Evolutionary conservation across 2,329 filamentous ascomycete species (phyloP), one percentile per base, ranked within the genome.

Genomic region (Fusarium armeniacum): DNA sequence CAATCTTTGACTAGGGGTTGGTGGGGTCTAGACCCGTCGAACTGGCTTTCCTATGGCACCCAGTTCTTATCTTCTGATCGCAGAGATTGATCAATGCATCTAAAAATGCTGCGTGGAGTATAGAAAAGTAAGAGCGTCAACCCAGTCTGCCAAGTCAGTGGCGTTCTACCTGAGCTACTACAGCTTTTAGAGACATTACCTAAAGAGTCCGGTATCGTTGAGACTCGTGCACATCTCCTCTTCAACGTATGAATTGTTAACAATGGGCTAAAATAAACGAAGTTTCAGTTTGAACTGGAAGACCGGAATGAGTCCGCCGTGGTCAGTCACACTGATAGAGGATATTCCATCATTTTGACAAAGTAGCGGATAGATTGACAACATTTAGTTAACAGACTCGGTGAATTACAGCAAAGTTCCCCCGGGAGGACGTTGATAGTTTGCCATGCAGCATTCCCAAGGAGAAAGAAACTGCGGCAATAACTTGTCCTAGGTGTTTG

Each of bases 341-440:
- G n/a, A 20, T 8, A 40, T 6, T 13, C 2, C 0, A 20, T 2
- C 36, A 13, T 13, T 6, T 20, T 40, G 9, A 13, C 11, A 20
- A 13, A 12, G 12, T 12, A 7, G n/a, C 4, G 12, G 7, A n/a
- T 6, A 5, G 13, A 22, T 3, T 5, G 12, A 15, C 4, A 7
- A 22, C 22, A 8, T n/a, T 15, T 3, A 40, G 11, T 40, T 6
- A 40, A 4, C 11, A 22, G 11, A 5, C 2, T 9, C 12, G 6
- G n/a, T 40, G 11, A 40, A 13, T 6, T 20, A 13, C 7, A 22
- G 20, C 36, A 5, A 38, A 18, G 0, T 3, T 13, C 3, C n/a
- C 0, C 3, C n/a, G 1, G 18, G 5, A 35, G 18, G 28, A 18
- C 9, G 4, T 4, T 9, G 1, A 9, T 3, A 3, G 15, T 35